phyloP scores from a whole-genome alignment of 495 filamentous ascomycete species.

The Trichocladium antarcticum region DNA sequence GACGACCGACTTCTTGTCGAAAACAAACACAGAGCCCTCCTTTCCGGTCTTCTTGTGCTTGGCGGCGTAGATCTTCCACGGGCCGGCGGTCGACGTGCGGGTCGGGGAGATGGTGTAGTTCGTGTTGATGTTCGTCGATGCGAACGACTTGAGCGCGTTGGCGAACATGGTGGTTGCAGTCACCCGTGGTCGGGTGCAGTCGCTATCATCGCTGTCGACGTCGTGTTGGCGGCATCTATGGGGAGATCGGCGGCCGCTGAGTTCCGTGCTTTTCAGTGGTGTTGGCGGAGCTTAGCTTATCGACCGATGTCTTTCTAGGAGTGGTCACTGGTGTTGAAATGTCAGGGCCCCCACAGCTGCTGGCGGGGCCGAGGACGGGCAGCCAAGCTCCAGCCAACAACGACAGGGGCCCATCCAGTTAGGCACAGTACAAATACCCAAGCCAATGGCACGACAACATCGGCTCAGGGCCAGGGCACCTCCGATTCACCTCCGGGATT shows the following conservation, averaged over 20 bases:
- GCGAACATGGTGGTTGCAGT: constrained; percentile 61
- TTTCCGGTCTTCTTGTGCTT: constrained; percentile 91
- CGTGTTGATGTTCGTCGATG: constrained; percentile 71
- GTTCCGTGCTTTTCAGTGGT: too few species aligned
- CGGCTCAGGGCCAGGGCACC: background rate
- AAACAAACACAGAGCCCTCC: constrained; percentile 82
- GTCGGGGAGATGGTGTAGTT: constrained; percentile 72
- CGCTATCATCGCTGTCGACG: constrained; percentile 10
- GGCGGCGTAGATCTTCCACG: constrained; percentile 95
- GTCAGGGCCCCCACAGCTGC: too few species aligned
- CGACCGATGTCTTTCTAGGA: too few species aligned
- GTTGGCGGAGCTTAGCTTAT: too few species aligned
- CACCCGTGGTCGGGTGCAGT: background rate
- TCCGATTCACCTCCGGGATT: background rate
- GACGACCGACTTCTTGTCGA: constrained; percentile 76
- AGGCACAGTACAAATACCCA: too few species aligned
- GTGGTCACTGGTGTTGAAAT: too few species aligned
- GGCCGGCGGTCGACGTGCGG: constrained; percentile 62
- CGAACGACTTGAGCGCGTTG: constrained; percentile 81
- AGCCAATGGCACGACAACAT: background rate
- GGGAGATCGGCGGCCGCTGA: background rate
- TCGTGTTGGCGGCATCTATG: background rate
- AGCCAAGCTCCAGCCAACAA: too few species aligned
- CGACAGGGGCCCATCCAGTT: too few species aligned
- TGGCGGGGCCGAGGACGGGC: too few species aligned